phyloP scores from a whole-genome alignment of 2,329 filamentous ascomycete genomes.

The Talaromyces sp. region DNA sequence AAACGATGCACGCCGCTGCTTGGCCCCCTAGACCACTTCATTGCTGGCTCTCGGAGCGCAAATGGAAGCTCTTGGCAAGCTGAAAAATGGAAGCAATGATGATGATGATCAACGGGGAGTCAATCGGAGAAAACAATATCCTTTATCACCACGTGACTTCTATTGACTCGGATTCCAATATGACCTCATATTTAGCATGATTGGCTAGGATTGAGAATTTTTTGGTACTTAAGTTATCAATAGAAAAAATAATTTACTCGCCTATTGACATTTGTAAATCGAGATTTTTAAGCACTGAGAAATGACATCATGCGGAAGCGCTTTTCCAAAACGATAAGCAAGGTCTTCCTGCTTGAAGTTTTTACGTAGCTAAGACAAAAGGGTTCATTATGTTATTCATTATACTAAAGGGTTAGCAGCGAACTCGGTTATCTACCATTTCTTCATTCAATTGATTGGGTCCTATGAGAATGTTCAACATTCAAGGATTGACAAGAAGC shows the following conservation, averaged over 20 bases:
- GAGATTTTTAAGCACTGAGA: background rate
- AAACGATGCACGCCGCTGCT: conserved; percentile 35
- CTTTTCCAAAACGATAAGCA: background rate
- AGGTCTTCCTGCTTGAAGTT: background rate
- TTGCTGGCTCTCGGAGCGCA: conserved; percentile 25
- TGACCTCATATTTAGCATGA: background rate
- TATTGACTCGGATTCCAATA: background rate
- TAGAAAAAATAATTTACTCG: background rate
- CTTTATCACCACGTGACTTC: conserved; percentile 13
- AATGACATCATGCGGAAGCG: background rate
- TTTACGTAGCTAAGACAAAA: background rate
- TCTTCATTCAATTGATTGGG: background rate
- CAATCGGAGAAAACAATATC: background rate
- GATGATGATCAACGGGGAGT: background rate
- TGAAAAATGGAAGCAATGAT: background rate
- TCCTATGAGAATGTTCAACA: conserved; percentile 2
- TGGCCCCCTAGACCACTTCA: conserved; percentile 8
- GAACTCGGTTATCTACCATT: conserved; percentile 5
- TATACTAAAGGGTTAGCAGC: background rate
- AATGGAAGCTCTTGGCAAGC: conserved; percentile 29
- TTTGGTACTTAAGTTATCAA: background rate
- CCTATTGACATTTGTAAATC: background rate
- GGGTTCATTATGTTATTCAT: background rate
- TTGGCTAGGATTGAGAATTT: background rate
- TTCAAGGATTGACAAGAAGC: conserved; percentile 21